These are phyloP conservation scores for Lachnellula arida DNA, from an alignment of 2,329 filamentous ascomycete genomes.

Conservation along the genomic window DNA sequence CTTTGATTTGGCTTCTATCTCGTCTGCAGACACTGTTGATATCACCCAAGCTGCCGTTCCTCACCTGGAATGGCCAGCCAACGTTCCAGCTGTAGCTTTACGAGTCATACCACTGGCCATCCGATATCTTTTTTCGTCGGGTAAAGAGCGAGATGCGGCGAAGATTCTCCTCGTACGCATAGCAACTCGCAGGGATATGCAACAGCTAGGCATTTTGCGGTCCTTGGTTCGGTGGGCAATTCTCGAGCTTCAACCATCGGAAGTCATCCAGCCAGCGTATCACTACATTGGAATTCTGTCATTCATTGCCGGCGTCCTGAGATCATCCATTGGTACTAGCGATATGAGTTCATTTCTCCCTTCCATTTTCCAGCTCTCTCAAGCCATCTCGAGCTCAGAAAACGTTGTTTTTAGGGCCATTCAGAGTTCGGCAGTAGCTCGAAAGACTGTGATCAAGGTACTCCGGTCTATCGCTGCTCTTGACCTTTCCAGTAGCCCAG, in stretches of 20 bases:
- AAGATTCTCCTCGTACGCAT: slow-evolving; percentile 75
- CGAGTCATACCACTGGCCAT: slow-evolving; percentile 68
- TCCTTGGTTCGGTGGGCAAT: slow-evolving; percentile 69
- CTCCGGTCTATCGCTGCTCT: slow-evolving; percentile 69
- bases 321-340: slow-evolving; percentile 64
- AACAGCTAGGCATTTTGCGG: slow-evolving; percentile 64
- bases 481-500: slow-evolving; percentile 31
- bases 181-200: slow-evolving; percentile 84
- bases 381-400: slow-evolving; percentile 51
- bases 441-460: slow-evolving; percentile 83
- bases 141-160: slow-evolving; percentile 89
- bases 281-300: slow-evolving; percentile 73
- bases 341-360: slow-evolving; percentile 66
- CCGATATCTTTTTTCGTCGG: slow-evolving; percentile 66
- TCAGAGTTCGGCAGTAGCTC: slow-evolving; percentile 69
- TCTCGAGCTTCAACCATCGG: slow-evolving; percentile 46
- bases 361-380: slow-evolving; percentile 60
- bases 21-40: slow-evolving; percentile 51
- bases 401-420: slow-evolving; percentile 49
- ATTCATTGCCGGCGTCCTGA: slow-evolving; percentile 70
- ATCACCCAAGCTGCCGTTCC: slow-evolving; percentile 39
- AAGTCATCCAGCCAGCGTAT: slow-evolving; percentile 54
- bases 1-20: slow-evolving; percentile 86
- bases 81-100: slow-evolving; percentile 64
- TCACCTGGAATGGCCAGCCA: slow-evolving; percentile 50